Evolutionary conservation across 192 early-diverging fungal genomes (phyloP).

Genomic region (Coemansia sp.): DNA sequence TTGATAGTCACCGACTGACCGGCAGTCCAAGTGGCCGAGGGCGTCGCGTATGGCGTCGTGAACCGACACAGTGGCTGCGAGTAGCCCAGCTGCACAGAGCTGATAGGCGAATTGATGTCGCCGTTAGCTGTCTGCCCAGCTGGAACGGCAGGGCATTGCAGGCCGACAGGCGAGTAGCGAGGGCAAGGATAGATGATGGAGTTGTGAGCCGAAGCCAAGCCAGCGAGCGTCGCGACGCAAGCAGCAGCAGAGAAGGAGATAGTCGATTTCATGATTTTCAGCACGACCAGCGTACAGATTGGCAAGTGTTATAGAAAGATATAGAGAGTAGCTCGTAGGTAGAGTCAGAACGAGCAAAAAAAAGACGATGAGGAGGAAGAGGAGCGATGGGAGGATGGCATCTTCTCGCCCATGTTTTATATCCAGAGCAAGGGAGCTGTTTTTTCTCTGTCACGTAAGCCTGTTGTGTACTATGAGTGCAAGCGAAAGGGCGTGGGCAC

Average conservation of each 20-base stretch:
- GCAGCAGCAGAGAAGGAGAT: slow-evolving; percentile 1
- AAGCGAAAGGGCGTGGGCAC: background rate
- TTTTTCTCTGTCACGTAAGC: background rate
- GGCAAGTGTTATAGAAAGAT: background rate
- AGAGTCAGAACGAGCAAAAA: background rate
- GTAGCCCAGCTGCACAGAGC: slow-evolving; percentile 19
- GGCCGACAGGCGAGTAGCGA: slow-evolving; percentile 32
- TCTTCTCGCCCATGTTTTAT: background rate
- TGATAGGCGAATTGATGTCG: slow-evolving; percentile 39
- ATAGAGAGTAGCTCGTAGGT: background rate
- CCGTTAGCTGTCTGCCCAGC: slow-evolving; percentile 48
- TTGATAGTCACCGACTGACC: slow-evolving; percentile 39
- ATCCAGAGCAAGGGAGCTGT: background rate
- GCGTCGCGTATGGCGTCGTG: slow-evolving; percentile 40
- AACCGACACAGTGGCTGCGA: slow-evolving; percentile 34
- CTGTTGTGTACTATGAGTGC: background rate
- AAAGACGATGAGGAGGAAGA: background rate
- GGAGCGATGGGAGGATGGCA: background rate
- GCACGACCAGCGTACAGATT: slow-evolving; percentile 21
- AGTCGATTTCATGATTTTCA: slow-evolving; percentile 4
- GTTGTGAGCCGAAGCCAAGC: slow-evolving; percentile 22
- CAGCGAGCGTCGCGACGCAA: slow-evolving; percentile 12
- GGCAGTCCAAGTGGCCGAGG: slow-evolving; percentile 43
- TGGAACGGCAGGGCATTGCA: slow-evolving; percentile 52
- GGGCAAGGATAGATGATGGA: slow-evolving; percentile 39